phyloP scores from a whole-genome alignment of 305 asterid species.

The Solanum hybrid region DNA sequence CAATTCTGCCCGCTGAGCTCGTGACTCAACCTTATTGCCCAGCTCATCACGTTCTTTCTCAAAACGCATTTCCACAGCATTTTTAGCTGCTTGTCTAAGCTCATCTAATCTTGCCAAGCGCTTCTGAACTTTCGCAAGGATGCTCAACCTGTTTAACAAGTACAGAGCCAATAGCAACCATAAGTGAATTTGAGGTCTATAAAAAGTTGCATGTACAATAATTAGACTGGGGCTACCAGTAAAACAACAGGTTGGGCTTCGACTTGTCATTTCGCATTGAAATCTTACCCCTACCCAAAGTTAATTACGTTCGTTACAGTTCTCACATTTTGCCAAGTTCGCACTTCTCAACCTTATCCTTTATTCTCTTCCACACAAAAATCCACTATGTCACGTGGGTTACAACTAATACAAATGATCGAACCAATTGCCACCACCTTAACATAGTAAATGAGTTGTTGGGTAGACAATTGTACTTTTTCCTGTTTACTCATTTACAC shows the following conservation, averaged over 20 bases:
- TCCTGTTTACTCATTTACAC: background rate
- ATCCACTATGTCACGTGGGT: background rate
- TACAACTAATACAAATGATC: background rate
- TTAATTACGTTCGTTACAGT: background rate
- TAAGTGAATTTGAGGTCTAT: background rate
- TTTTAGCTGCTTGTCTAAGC: constrained; percentile 23
- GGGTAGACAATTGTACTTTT: background rate
- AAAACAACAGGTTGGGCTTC: background rate
- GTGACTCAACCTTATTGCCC: constrained; percentile 19
- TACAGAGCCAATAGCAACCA: background rate
- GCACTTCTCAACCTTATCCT: background rate
- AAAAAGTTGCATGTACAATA: background rate
- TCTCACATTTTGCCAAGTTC: background rate
- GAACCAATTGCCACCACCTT: background rate
- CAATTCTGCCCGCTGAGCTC: constrained; percentile 21
- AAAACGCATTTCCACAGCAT: constrained; percentile 18
- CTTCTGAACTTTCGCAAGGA: constrained; percentile 20
- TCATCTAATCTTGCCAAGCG: constrained; percentile 26
- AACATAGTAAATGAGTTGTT: background rate
- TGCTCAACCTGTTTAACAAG: constrained; percentile 18
- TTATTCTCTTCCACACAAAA: background rate
- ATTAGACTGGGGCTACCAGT: background rate
- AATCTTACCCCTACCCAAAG: background rate
- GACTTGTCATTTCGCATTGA: background rate
- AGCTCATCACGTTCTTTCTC: constrained; percentile 19